A percentile compares a stretch with the other conserved stretches of the same genome.
Evolutionary conservation across 2,329 filamentous ascomycete species (phyloP).

Genomic region (Pseudohalonectria lignicola): DNA sequence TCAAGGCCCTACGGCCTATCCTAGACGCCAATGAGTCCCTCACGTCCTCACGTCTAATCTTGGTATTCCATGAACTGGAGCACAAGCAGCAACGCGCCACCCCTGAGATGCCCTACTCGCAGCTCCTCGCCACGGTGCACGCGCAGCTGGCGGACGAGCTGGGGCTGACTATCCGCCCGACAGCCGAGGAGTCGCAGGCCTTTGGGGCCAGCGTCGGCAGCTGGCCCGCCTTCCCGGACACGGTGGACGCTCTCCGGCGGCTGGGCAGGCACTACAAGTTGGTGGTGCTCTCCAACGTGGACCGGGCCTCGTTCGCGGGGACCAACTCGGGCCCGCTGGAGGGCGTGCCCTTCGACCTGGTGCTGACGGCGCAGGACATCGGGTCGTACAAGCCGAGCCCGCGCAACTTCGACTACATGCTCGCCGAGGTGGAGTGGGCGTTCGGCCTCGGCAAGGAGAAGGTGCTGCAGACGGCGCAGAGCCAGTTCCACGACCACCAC

Average conservation of each 20-base stretch:
- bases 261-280: conserved; percentile 43
- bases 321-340: conserved; percentile 26
- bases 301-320: conserved; percentile 27
- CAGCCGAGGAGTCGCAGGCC: conserved; percentile 25
- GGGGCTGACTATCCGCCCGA: conserved; percentile 15
- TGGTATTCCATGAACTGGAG: conserved; percentile 28
- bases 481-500: conserved; percentile 58
- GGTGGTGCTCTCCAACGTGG: conserved; percentile 50
- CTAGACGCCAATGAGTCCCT: conserved; percentile 17
- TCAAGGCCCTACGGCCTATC: conserved; percentile 37
- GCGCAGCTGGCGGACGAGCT: conserved; percentile 33
- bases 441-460: conserved; percentile 40
- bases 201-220: conserved; percentile 40
- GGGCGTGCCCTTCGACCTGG: conserved; percentile 43
- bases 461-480: conserved; percentile 59
- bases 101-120: conserved; percentile 47
- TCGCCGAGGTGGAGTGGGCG: conserved; percentile 37
- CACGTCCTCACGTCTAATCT: conserved; percentile 16
- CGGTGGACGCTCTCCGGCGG: conserved; percentile 35
- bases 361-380: conserved; percentile 62
- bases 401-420: conserved; percentile 55
- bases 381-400: conserved; percentile 59
- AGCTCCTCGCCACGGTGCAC: conserved; percentile 41
- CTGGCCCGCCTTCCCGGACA: conserved; percentile 49
- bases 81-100: conserved; percentile 37